Evolutionary conservation across 1,139 yeast genomes (phyloP), one percentile per base, ranked within the genome.

Genomic region (Zygosaccharomyces sapae): DNA sequence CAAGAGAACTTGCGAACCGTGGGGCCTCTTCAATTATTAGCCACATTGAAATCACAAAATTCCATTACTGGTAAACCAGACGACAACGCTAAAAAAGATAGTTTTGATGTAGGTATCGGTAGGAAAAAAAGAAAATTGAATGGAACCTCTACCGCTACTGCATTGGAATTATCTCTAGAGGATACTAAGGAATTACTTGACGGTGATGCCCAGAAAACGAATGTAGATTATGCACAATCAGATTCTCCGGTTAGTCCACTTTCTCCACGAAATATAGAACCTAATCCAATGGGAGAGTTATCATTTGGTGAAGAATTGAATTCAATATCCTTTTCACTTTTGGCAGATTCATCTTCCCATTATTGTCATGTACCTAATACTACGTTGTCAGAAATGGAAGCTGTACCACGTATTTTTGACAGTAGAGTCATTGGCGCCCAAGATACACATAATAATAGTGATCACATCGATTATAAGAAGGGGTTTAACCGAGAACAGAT

Each of bases 11-110:
- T 30, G 38, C 46, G 37, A 16, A 37, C 41, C 13, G 49, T 48
- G 4, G 54, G 54, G 3, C 50, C 54, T 7, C 38, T 51, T 24
- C 51, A 50, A 18, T 38, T 48, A 19, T 44, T 44, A 6, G 47
- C 49, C 6, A 41, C 49, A 1, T 33, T 46, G 27, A 46, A 33
- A 40, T 47, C 54, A n/a, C 45, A 48, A n/a, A 40, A 34, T 4
- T n/a, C 34, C 19, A 41, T 19, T 38, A 36, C 30, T 36, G 35
- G 27, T 27, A 38, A 31, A 9, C 41, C 43, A 41, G 24, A 27
- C 33, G 19, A 44, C 38, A 38, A 41, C 30, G 22, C 5, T 4
- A 22, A 22, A 22, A 22, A 41, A 13, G 33, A 34, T 27, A 34
- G 40, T 19, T n/a, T 27, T 7, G 36, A 10, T 33, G 3, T 22